Percentiles rank a stretch among this genome's conserved stretches.
phyloP scores from a whole-genome alignment of 257 asterid genomes.

The Primulina eburnea region DNA sequence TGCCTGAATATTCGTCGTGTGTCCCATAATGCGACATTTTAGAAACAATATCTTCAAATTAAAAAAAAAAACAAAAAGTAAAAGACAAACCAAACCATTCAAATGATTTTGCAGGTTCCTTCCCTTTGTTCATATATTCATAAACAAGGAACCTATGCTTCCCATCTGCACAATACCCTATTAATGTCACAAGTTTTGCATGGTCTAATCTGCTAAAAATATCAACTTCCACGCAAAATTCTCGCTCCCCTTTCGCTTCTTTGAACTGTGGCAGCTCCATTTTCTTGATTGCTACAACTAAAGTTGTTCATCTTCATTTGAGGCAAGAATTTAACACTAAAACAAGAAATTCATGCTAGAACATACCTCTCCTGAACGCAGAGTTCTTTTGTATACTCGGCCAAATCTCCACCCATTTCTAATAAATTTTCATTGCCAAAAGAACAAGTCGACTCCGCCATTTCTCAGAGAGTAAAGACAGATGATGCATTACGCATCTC shows the following conservation, averaged over 20 bases:
- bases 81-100: background rate
- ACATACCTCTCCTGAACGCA: conserved; percentile 80
- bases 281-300: too few relatives aligned
- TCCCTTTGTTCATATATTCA: too few relatives aligned
- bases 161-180: too few relatives aligned
- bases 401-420: conserved; percentile 99
- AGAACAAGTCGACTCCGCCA: conserved; percentile 80
- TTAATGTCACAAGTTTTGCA: too few relatives aligned
- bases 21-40: background rate
- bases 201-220: too few relatives aligned
- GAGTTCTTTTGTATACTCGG: conserved; percentile 81
- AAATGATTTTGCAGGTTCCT: background rate
- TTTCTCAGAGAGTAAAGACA: conserved; percentile 74
- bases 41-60: too few relatives aligned
- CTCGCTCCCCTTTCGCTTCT: too few relatives aligned
- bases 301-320: too few relatives aligned
- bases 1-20: background rate
- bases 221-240: too few relatives aligned
- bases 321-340: background rate
- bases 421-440: conserved; percentile 77
- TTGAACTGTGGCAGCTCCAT: too few relatives aligned
- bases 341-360: background rate
- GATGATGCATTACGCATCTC: conserved; percentile 72
- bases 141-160: too few relatives aligned
- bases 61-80: too few relatives aligned